A percentile compares a stretch with the other conserved stretches of the same genome.
Conservation (phyloP, 805 yeast species). For the Metschnikowia noctiluminum region DNA sequence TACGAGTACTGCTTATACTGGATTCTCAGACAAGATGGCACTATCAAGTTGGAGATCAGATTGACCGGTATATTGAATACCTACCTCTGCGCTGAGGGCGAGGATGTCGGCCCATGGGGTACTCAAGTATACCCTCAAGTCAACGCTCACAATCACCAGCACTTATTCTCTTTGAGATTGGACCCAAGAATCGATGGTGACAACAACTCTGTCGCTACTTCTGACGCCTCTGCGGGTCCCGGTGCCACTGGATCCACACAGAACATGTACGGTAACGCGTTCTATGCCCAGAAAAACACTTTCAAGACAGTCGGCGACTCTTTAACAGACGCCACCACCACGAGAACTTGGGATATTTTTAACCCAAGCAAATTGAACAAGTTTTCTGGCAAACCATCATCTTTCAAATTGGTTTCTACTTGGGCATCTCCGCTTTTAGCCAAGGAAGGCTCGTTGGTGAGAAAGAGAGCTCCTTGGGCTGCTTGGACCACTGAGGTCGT, state of each 20-base stretch:
- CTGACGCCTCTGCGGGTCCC: slow-evolving; percentile 62
- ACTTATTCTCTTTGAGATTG: slow-evolving; percentile 70
- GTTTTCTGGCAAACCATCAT: slow-evolving; percentile 71
- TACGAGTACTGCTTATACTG: slow-evolving; percentile 83
- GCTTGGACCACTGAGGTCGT: slow-evolving; percentile 62
- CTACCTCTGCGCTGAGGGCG: slow-evolving; percentile 59
- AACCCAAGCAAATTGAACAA: slow-evolving; percentile 66
- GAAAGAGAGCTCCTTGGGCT: slow-evolving; percentile 84
- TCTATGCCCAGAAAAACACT: slow-evolving; percentile 60
- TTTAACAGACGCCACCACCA: slow-evolving; percentile 57
- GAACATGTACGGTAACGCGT: slow-evolving; percentile 77
- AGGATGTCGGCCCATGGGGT: slow-evolving; percentile 73
- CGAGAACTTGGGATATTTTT: slow-evolving; percentile 75
- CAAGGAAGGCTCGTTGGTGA: slow-evolving; percentile 67
- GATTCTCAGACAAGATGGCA: slow-evolving; percentile 81
- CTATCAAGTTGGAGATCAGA: slow-evolving; percentile 74
- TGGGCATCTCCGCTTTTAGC: slow-evolving; percentile 74
- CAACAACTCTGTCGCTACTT: slow-evolving; percentile 66
- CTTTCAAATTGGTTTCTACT: slow-evolving; percentile 72
- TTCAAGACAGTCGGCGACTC: slow-evolving; percentile 70
- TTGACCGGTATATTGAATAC: slow-evolving; percentile 83
- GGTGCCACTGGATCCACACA: slow-evolving; percentile 61
- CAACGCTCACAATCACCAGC: slow-evolving; percentile 86
- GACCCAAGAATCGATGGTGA: slow-evolving; percentile 83
- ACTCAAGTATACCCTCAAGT: slow-evolving; percentile 76